Conservation (phyloP, 768 basidiomycete genomes). For the Lentinula boryana region DNA sequence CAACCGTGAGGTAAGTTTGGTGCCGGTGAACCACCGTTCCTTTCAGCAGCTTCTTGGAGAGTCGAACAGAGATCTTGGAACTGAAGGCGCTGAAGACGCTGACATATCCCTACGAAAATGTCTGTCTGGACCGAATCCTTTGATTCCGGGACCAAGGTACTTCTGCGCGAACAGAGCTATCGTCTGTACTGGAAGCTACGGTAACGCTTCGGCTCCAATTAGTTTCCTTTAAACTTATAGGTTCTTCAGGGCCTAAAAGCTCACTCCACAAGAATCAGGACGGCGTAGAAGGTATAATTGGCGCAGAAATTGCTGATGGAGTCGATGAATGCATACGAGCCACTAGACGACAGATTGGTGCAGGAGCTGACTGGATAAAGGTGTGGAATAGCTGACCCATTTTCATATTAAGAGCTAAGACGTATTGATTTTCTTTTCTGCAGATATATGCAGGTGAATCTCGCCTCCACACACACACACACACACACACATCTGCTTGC, state of each 20-base stretch:
- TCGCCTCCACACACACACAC: not conserved
- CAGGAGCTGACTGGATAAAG: constrained; percentile 68
- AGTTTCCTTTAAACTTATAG: constrained; percentile 1
- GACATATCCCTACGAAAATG: constrained; percentile 55
- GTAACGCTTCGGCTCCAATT: constrained; percentile 22
- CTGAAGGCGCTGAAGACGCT: constrained; percentile 60
- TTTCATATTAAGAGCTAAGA: not conserved
- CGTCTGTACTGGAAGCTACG: constrained; percentile 55
- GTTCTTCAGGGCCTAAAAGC: constrained; percentile 45
- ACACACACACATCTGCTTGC: too few species aligned
- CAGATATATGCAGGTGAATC: constrained; percentile 49
- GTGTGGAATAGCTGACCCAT: constrained; percentile 19
- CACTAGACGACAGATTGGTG: constrained; percentile 55
- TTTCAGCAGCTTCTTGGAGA: not conserved
- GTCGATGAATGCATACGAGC: constrained; percentile 47
- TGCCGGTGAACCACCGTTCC: not conserved
- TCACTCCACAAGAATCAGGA: constrained; percentile 35
- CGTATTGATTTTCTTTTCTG: not conserved
- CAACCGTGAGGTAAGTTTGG: constrained; percentile 45
- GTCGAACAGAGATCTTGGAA: constrained; percentile 53
- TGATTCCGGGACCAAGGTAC: constrained; percentile 59
- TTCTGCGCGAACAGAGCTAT: constrained; percentile 57
- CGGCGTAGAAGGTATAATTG: constrained; percentile 50
- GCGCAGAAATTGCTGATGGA: constrained; percentile 57
- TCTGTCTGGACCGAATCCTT: constrained; percentile 35